Base-by-base conservation (phyloP, 257 asterid species). In the Primulina eburnea region DNA sequence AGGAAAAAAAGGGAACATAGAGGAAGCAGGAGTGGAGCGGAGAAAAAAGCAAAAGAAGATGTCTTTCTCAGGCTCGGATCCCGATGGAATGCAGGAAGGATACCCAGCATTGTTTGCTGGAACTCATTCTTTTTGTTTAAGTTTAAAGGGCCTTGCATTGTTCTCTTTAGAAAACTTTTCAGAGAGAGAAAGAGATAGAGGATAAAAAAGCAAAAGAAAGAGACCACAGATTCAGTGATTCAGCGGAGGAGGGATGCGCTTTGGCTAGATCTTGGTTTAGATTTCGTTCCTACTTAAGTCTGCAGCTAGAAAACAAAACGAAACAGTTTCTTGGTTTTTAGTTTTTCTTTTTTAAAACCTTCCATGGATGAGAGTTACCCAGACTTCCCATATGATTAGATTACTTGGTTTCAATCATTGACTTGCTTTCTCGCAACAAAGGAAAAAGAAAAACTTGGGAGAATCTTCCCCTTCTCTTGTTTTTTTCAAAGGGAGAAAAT, bases 1-100 rank as follows among this genome's bases (percentile, higher is more conserved):
- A 5, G 65, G 71, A 77, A 67, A 75, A 37, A 47, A 43, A 55
- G 20, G 20, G n/a, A 14, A 62, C 67, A 63, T 65, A 60, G 67
- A 62, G 68, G 20, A 40, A 65, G 72, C 78, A 24, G 72, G 58
- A 38, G 75, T 16, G 80, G 72, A 75, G 77, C 71, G 79, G 73
- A 67, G 73, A 50, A 75, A 84, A 50, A 87, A 87, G 90, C 79
- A 86, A 89, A 84, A 92, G 92, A 89, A 83, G 83, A 85, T 76
- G 96, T 88, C 92, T 90, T 88, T 92, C 91, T 84, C 89, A 62
- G 75, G 80, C 98, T 82, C 98, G 69, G 96, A 93, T 90, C 98
- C 97, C 97, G 10, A 90, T 83, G 88, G 88, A 87, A 85, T 85
- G 88, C 92, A 75, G 90, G 77, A 88, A 76, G 74, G 85, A 88